These are phyloP conservation scores for Exserohilum turcica DNA, from an alignment of 2,329 filamentous ascomycete species.

Conservation along the genomic window DNA sequence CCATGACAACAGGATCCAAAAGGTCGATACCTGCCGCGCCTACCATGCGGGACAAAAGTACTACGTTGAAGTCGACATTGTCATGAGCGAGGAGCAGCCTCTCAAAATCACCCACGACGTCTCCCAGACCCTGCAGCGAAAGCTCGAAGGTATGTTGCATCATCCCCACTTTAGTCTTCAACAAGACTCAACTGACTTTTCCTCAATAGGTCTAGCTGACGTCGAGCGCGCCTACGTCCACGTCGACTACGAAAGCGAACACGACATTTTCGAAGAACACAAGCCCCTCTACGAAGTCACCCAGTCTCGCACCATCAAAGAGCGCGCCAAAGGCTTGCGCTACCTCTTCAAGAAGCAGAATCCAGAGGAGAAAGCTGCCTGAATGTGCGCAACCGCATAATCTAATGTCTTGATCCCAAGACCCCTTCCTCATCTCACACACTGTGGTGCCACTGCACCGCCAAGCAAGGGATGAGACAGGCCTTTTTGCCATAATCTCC, in stretches of 20 bases:
- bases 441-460: too few relatives aligned
- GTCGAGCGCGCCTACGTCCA: slow-evolving; percentile 57
- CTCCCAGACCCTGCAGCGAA: slow-evolving; percentile 64
- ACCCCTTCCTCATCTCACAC: too few relatives aligned
- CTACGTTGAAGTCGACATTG: slow-evolving; percentile 67
- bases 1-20: slow-evolving; percentile 59
- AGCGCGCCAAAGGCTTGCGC: slow-evolving; percentile 37
- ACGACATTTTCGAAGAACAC: slow-evolving; percentile 48
- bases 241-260: slow-evolving; percentile 53
- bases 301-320: slow-evolving; percentile 39
- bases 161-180: not conserved
- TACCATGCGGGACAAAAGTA: slow-evolving; percentile 67
- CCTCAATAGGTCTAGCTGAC: slow-evolving; percentile 38
- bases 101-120: slow-evolving; percentile 65
- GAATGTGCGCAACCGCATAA: not conserved
- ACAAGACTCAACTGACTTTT: slow-evolving; percentile 9
- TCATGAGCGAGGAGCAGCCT: slow-evolving; percentile 62
- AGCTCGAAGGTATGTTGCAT: slow-evolving; percentile 58
- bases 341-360: slow-evolving; percentile 26
- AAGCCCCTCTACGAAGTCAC: slow-evolving; percentile 47
- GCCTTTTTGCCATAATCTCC: too few relatives aligned
- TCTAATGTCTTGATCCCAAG: not conserved
- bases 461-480: too few relatives aligned
- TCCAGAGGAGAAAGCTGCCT: not conserved
- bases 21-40: slow-evolving; percentile 65